Base-by-base conservation (phyloP, 2,329 filamentous ascomycete species). In the Chrysosporium queenslandicum region DNA sequence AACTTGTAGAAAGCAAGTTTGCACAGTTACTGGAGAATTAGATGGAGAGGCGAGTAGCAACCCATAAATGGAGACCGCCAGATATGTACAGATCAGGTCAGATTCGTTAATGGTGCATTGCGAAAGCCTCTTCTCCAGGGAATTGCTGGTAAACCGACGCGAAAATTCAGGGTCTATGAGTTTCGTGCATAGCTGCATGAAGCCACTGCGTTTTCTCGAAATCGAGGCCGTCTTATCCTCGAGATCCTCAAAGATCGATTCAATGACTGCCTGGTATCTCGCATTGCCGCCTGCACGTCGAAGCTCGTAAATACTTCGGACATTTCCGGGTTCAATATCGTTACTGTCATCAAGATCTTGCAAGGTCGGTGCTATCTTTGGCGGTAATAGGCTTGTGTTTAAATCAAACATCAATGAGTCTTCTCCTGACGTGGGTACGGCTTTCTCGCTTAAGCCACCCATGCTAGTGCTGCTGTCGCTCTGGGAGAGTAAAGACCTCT, bases 81-180 rank as follows among this genome's bases (percentile, higher is more conserved):
- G 58, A 12, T 64, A 63, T 12, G 57, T 54, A 20, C 63, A 63
- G 16, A 70, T 54, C 32, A 64, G 58, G 62, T 89, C 85, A 1
- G 74, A 68, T 60, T 84, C 79, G 46, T 74, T 72, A 0, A 74
- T 75, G 8, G 86, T 72, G 39, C 79, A 77, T 41, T 78, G 74
- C 49, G 88, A 78, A 14, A 96, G 73, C 27, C 78, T 78, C 50
- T 81, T 77, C 56, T 87, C 85, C 52, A 85, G 80, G 5, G 81
- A 80, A 58, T 87, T 83, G 56, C 89, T 83, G 18, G 85, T 76
- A 60, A 95, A 89, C 27, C 68, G 66, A n/a, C 61, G 63, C 29
- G 62, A 60, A 50, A 70, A 68, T n/a, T 62, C 60, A 20, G 63
- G 46, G 34, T 74, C 74, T 2, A 69, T 58, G 53, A 82, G 66